Base-by-base conservation (phyloP, 208 protist genomes). In the Tritrichomonas foetus region DNA sequence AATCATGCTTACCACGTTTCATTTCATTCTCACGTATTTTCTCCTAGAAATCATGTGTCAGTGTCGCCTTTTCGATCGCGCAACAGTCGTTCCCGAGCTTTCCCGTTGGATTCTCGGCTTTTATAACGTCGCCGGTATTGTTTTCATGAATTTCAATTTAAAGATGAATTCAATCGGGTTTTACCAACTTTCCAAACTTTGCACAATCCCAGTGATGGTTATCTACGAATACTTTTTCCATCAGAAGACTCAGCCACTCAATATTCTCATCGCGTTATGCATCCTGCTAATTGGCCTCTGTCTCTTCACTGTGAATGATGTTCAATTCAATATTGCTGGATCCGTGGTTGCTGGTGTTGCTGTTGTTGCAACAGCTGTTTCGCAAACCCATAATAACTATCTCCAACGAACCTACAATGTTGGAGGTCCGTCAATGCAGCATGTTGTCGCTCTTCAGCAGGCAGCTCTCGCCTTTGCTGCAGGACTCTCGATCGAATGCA, bases 101-200 rank as follows among this genome's bases (percentile, higher is more conserved):
- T 25, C 69, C 33, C 33, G 22, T 47, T 78, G 69, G 69, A 44
- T 33, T 44, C 33, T 41, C 5, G 13, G 33, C 16, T 78, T 33
- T 36, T 14, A 47, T 44, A 47, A 33, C 22, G 69, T 78, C 14
- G 69, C 69, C 3, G 69, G 69, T 44, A 44, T 93, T 53, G 84
- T 72, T 53, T 93, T 93, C 36, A 93, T 93, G 84, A 93, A 93
- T 36, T 93, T 93, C 41, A 93, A 93, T 72, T 39, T 93, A 14
- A 41, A 33, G 22, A 74, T 41, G 33, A 93, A 93, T 53, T 93
- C 84, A 14, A 44, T 93, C 44, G 84, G 84, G 11, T 93, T 93
- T 53, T 93, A 93, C n/a, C 84, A 93, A 53, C 84, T 93, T 41
- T 93, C 84, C 11, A 93, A 93, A 41, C 36, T 93, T 44, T 66